A percentile compares a stretch with the other conserved stretches of the same genome.
Evolutionary conservation across 352 stramenopile genomes (phyloP).

Genomic region (Halophytophthora batemanensis): DNA sequence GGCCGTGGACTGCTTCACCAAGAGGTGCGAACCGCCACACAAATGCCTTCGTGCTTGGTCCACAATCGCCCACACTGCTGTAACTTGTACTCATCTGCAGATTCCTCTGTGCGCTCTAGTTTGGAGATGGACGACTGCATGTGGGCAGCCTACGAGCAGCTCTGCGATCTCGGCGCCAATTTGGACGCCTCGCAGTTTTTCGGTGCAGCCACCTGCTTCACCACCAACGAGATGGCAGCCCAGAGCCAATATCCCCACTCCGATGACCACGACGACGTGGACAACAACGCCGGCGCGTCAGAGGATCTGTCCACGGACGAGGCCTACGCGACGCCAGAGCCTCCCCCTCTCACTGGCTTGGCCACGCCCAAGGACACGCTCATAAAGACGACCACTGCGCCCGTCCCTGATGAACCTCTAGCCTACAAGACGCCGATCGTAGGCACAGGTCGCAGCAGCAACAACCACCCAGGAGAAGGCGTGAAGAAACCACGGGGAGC

Average conservation of each 20-base stretch:
- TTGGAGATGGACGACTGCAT: slow-evolving; percentile 90
- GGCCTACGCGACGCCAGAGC: slow-evolving; percentile 31
- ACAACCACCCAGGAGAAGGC: slow-evolving; percentile 24
- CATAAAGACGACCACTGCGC: slow-evolving; percentile 3
- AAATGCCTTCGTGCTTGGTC: no score
- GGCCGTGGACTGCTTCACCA: slow-evolving; percentile 90
- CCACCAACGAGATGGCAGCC: slow-evolving; percentile 10
- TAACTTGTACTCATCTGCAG: neutral
- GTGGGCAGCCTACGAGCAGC: slow-evolving; percentile 91
- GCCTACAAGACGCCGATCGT: slow-evolving; percentile 35
- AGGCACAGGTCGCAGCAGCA: slow-evolving; percentile 12
- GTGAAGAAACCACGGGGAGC: slow-evolving; percentile 59
- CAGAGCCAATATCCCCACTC: slow-evolving; percentile 7
- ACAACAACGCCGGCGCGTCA: slow-evolving; percentile 19
- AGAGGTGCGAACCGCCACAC: slow-evolving; percentile 38
- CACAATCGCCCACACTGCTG: no score
- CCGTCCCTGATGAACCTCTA: slow-evolving; percentile 13
- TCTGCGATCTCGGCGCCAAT: slow-evolving; percentile 90
- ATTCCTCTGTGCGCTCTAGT: slow-evolving; percentile 29
- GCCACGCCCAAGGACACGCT: slow-evolving; percentile 19
- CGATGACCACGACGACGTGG: slow-evolving; percentile 12
- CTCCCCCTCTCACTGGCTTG: slow-evolving; percentile 20
- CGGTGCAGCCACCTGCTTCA: slow-evolving; percentile 43
- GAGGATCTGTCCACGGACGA: slow-evolving; percentile 22
- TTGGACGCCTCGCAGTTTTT: slow-evolving; percentile 69